Evolutionary conservation across 768 basidiomycete genomes (phyloP).

Genomic region (Boletus tylopilopsis): DNA sequence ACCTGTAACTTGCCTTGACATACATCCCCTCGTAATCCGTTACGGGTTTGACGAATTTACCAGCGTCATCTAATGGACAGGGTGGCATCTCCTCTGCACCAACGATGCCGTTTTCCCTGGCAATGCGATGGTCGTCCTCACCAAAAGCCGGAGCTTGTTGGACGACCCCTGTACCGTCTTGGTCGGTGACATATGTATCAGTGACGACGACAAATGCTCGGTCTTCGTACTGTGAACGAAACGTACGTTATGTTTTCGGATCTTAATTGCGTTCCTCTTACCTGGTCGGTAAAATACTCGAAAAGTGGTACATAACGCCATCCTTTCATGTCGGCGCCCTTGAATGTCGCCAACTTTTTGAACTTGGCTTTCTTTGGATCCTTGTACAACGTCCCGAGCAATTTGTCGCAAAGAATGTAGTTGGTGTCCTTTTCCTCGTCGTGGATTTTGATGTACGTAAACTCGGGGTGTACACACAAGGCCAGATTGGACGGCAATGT

Average conservation of each 20-base stretch:
- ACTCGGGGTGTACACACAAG: slow-evolving; percentile 94
- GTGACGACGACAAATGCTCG: slow-evolving; percentile 84
- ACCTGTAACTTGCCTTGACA: slow-evolving; percentile 65
- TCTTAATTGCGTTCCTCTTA: slow-evolving; percentile 30
- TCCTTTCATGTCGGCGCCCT: slow-evolving; percentile 90
- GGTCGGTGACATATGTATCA: slow-evolving; percentile 91
- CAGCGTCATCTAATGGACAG: slow-evolving; percentile 90
- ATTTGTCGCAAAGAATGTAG: slow-evolving; percentile 87
- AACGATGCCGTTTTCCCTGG: slow-evolving; percentile 80
- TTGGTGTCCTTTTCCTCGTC: slow-evolving; percentile 83
- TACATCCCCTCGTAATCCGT: slow-evolving; percentile 84
- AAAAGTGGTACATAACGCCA: slow-evolving; percentile 95
- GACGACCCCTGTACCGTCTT: slow-evolving; percentile 95
- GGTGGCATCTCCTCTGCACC: slow-evolving; percentile 89
- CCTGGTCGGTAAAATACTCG: slow-evolving; percentile 95
- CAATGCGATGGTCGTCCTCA: slow-evolving; percentile 97
- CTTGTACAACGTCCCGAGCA: slow-evolving; percentile 88
- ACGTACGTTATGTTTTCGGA: neutral
- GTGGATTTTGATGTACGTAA: slow-evolving; percentile 94
- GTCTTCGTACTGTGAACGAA: slow-evolving; percentile 68
- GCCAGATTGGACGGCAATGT: slow-evolving; percentile 94
- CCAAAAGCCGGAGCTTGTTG: slow-evolving; percentile 99
- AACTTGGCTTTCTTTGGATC: slow-evolving; percentile 96
- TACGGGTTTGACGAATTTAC: slow-evolving; percentile 85
- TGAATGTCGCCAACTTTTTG: slow-evolving; percentile 85